Evolutionary conservation across 2,329 filamentous ascomycete genomes (phyloP).

Genomic region (Podosphaera xanthii): DNA sequence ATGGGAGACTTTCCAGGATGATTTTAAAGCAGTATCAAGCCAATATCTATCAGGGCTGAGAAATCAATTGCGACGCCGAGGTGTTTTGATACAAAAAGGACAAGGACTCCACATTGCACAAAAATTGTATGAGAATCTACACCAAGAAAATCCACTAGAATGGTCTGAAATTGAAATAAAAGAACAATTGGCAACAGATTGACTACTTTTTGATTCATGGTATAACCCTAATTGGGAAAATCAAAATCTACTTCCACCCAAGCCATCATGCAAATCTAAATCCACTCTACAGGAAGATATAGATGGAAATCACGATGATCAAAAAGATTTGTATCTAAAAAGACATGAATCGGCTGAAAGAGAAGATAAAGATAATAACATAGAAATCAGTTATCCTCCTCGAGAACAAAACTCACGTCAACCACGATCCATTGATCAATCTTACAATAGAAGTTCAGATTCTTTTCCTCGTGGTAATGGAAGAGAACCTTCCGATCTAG

Average conservation of each 20-base stretch:
- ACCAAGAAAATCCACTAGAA: neutral
- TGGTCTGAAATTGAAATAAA: neutral
- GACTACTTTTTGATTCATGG: neutral
- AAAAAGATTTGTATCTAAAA: too few species aligned
- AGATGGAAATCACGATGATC: too few species aligned
- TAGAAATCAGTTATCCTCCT: too few species aligned
- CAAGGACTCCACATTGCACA: neutral
- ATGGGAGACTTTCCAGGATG: neutral
- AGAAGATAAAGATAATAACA: too few species aligned
- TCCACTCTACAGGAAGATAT: too few species aligned
- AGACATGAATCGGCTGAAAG: too few species aligned
- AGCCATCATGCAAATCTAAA: too few species aligned
- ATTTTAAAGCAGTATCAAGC: neutral
- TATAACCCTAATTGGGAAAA: neutral
- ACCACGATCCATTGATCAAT: too few species aligned
- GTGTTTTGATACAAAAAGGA: neutral
- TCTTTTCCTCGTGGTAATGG: neutral
- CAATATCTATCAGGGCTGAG: neutral
- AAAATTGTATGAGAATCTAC: neutral
- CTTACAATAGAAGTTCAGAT: too few species aligned
- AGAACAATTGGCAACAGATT: neutral
- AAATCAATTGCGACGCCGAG: neutral
- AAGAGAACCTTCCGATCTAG: neutral
- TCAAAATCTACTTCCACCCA: neutral
- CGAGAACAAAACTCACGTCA: too few species aligned